These are phyloP conservation scores for Microascus cirrosus DNA, from an alignment of 2,329 filamentous ascomycete species.

Conservation along the genomic window DNA sequence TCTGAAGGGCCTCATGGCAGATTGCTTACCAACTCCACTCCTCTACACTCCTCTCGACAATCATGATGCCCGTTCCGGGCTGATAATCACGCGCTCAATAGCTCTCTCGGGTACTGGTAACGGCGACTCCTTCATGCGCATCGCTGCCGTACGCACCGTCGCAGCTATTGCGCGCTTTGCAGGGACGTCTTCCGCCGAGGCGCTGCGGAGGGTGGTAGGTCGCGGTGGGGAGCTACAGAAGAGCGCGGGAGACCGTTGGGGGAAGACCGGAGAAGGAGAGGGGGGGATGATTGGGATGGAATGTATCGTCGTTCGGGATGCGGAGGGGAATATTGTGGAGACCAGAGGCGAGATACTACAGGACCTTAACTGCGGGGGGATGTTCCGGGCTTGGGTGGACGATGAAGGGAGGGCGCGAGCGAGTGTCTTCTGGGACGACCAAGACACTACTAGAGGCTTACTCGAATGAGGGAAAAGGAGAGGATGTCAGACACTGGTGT, in stretches of 20 bases:
- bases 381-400: constrained; percentile 74
- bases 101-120: constrained; percentile 75
- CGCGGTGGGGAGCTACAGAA: constrained; percentile 60
- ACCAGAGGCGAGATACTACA: constrained; percentile 47
- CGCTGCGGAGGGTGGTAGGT: constrained; percentile 56
- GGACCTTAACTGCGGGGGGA: constrained; percentile 78
- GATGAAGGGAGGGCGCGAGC: constrained; percentile 45
- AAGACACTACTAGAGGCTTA: neutral
- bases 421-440: constrained; percentile 27
- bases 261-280: constrained; percentile 63
- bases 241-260: constrained; percentile 66
- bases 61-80: neutral
- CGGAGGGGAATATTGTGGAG: constrained; percentile 27
- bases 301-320: constrained; percentile 33
- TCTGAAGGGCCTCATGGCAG: constrained; percentile 38
- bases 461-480: neutral
- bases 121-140: constrained; percentile 74
- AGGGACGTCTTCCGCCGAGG: constrained; percentile 36
- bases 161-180: constrained; percentile 61
- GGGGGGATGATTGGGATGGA: constrained; percentile 83
- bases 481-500: neutral
- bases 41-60: constrained; percentile 21
- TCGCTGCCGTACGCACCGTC: constrained; percentile 59
- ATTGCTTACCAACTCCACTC: constrained; percentile 46
- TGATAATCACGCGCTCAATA: constrained; percentile 28